Evolutionary conservation across 306 rosid genomes (phyloP), one percentile per base, ranked within the genome.

Genomic region (Phaseolus lunatus): DNA sequence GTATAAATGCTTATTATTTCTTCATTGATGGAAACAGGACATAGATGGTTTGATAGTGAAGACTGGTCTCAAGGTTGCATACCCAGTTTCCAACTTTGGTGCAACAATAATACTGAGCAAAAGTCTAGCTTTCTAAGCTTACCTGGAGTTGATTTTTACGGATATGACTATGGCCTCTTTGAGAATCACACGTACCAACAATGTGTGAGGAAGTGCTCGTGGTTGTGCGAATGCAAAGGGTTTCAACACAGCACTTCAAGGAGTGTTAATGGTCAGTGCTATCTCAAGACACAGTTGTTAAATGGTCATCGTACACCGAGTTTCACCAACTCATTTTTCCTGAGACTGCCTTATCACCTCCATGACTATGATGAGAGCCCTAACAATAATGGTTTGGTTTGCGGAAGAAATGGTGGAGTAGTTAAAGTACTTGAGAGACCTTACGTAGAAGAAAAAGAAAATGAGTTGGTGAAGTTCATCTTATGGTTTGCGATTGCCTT

Each of bases 401-500:
- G 66, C 26, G 66, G 19, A 10, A 3, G 9, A 12, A 56, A 7
- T 15, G 16, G 3, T 24, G 80, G 16, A 52, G 58, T 15, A 19
- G 9, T 0, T 9, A 4, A n/a, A 43, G 48, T 1, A 8, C 26
- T 67, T 0, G 19, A n/a, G 5, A 67, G 81, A 27, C 7, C 24
- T 1, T 67, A 67, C 3, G 0, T 43, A 1, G 2, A 54, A 5
- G 73, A 1, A 2, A 56, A 78, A 13, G 69, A 67, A 67, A 78
- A 78, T 41, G 69, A n/a, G 4, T 67, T 33, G 0, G 18, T 78
- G 49, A 78, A 43, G 69, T 67, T 67, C 18, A 54, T 67, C 75
- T 33, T 67, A 44, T 18, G 67, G 81, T 67, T 77, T 41, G 81
- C 75, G 1, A 41, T 31, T 77, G 58, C 22, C 33, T 77, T 77